phyloP scores from a whole-genome alignment of 495 filamentous ascomycete species.

The Aspergillus sclerotiicarbonarius region DNA sequence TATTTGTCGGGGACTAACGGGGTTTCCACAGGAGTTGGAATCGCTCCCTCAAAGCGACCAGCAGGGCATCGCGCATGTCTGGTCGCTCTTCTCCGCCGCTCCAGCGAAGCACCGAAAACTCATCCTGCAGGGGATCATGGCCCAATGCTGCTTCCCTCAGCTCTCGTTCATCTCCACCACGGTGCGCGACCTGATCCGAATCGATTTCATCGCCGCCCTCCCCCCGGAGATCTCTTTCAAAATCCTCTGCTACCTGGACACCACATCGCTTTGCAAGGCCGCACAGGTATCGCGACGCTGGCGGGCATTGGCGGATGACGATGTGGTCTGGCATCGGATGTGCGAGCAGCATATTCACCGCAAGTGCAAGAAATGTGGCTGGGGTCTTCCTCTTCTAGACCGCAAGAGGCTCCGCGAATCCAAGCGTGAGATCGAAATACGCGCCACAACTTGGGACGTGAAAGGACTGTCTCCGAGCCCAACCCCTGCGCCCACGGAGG shows the following conservation, averaged over 20 bases:
- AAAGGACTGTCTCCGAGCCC: conserved; percentile 25
- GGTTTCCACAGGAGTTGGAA: conserved; percentile 65
- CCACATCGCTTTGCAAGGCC: conserved; percentile 93
- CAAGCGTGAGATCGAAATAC: conserved; percentile 78
- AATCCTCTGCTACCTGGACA: conserved; percentile 89
- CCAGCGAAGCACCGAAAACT: conserved; percentile 90
- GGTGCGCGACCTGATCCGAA: conserved; percentile 88
- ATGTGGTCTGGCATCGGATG: conserved; percentile 98
- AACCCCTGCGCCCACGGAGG: conserved; percentile 18
- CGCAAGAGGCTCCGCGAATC: conserved; percentile 82
- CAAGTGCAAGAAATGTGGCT: conserved; percentile 96
- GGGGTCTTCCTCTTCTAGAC: conserved; percentile 88
- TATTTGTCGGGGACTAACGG: conserved; percentile 9
- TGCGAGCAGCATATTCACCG: conserved; percentile 97
- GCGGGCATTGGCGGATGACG: conserved; percentile 86
- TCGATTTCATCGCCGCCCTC: conserved; percentile 88
- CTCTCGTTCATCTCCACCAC: conserved; percentile 85
- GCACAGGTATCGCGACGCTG: conserved; percentile 91
- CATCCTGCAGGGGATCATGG: conserved; percentile 91
- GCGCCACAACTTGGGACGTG: conserved; percentile 54
- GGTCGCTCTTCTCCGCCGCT: conserved; percentile 95
- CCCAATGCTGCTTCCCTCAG: conserved; percentile 96
- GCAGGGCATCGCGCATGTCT: conserved; percentile 90
- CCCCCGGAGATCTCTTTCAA: conserved; percentile 90
- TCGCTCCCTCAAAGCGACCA: conserved; percentile 78